Conservation (phyloP, 1,284 basidiomycete species). For the Phellinidium pouzarii region DNA sequence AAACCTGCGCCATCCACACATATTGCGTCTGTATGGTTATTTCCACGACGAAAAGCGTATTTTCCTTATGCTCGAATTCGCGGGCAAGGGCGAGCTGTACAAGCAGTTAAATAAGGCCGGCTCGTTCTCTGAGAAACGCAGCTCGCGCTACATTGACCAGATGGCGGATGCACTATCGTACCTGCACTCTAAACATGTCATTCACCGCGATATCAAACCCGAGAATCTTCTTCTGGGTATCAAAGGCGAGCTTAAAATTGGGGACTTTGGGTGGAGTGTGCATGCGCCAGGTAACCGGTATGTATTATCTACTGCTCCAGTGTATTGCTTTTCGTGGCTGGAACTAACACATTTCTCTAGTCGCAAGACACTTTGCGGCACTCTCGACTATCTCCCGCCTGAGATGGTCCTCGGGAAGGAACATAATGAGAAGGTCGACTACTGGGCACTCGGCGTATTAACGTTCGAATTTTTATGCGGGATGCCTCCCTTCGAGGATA, state of each 20-base stretch:
- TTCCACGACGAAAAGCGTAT: constrained; percentile 64
- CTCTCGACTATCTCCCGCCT: constrained; percentile 94
- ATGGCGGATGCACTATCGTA: constrained; percentile 97
- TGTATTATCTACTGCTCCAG: not conserved
- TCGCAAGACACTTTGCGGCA: constrained; percentile 88
- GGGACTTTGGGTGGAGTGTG: constrained; percentile 98
- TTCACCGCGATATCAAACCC: constrained; percentile 98
- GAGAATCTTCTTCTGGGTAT: constrained; percentile 95
- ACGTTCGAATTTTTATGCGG: constrained; percentile 95
- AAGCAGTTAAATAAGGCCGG: constrained; percentile 86
- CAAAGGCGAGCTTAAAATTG: constrained; percentile 97
- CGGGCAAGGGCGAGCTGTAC: constrained; percentile 72
- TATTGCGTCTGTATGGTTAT: constrained; percentile 67
- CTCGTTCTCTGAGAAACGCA: constrained; percentile 82
- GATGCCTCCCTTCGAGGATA: constrained; percentile 90
- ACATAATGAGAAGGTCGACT: constrained; percentile 86
- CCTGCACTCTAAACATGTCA: constrained; percentile 93
- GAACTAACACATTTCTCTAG: not conserved
- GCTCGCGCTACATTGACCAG: constrained; percentile 89
- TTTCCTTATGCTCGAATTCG: constrained; percentile 64
- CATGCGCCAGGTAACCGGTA: constrained; percentile 86
- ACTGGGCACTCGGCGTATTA: constrained; percentile 96
- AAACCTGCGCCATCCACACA: constrained; percentile 93
- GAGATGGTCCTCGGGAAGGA: constrained; percentile 95
- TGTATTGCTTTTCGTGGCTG: not conserved